phyloP scores from a whole-genome alignment of 352 stramenopile species.

The Lagenidium sp. region DNA sequence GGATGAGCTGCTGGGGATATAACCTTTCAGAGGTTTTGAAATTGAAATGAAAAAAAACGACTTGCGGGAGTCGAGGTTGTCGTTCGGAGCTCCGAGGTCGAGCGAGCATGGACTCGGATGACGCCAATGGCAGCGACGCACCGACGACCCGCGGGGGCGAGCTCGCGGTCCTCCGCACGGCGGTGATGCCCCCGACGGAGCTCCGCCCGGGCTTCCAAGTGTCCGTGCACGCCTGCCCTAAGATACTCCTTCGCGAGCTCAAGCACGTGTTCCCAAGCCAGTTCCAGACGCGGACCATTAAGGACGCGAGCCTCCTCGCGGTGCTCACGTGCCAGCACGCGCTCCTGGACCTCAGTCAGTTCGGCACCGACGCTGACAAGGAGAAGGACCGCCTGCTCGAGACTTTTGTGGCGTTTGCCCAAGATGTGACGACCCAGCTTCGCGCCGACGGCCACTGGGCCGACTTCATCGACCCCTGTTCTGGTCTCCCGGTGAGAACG shows the following conservation, averaged over 20 bases:
- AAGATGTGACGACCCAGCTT: constrained; percentile 76
- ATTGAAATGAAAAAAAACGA: too few species aligned
- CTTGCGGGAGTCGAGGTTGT: too few species aligned
- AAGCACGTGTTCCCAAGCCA: constrained; percentile 70
- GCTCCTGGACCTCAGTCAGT: constrained; percentile 91
- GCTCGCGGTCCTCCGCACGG: constrained; percentile 15
- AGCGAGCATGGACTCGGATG: too few species aligned
- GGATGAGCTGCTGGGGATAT: too few species aligned
- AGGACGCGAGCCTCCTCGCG: constrained; percentile 54
- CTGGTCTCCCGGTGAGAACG: constrained; percentile 77
- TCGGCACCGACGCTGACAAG: constrained; percentile 88
- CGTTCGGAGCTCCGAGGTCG: too few species aligned
- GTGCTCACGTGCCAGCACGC: constrained; percentile 93
- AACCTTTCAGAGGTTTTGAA: too few species aligned
- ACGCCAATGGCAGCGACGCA: neutral
- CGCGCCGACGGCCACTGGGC: constrained; percentile 85
- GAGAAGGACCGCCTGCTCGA: constrained; percentile 97
- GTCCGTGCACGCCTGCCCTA: constrained; percentile 66
- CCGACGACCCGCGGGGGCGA: neutral
- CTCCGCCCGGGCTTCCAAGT: constrained; percentile 66
- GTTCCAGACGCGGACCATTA: constrained; percentile 24
- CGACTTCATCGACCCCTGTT: constrained; percentile 98
- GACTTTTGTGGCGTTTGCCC: constrained; percentile 91
- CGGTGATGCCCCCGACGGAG: constrained; percentile 42
- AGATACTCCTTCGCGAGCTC: constrained; percentile 67